Base-by-base conservation (phyloP, 306 rosid genomes). In the Vigna trinervia region DNA sequence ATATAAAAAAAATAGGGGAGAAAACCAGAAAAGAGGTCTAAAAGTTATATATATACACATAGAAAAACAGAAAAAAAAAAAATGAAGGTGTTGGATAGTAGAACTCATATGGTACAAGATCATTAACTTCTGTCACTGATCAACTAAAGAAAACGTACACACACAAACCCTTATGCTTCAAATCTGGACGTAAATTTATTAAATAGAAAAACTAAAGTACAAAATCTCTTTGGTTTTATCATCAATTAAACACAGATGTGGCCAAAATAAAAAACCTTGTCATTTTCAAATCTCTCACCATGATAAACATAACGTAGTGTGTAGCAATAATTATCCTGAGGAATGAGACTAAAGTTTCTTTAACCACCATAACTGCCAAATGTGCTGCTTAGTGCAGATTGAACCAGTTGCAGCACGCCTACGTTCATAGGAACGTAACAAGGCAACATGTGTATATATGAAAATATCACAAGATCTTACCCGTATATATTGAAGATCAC, bases 201-300 rank as follows among this genome's bases (percentile, higher is more conserved):
- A 75, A 52, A 69, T 26, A 56, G 69, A 66, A 71, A 75, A 26
- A 80, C 51, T 38, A 76, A 73, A 53, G 85, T 53, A 52, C 63
- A 79, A 65, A 34, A 76, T 17, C 61, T 30, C 28, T 43, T 5
- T 62, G 17, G 60, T 46, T 63, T 69, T 72, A 82, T 84, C 77
- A 68, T 22, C 51, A 74, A 73, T 62, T 47, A 56, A 61, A 41
- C 28, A 39, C 46, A 78, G 47, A 63, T 72, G 81, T 52, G 77
- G 79, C 81, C 82, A 71, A 78, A 81, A 75, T 66, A 20, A 13
- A 75, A 57, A 84, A 80, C 5, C 5, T 71, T 73, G 87, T 80
- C 93, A 82, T 58, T 83, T 83, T 83, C 83, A 76, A 75, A 79
- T 74, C 83, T 74, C 83, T 83, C 79, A 54, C 26, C 60, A 22